Base-by-base conservation (phyloP, 176 grass and related monocot species). In the Guadua angustifolia region DNA sequence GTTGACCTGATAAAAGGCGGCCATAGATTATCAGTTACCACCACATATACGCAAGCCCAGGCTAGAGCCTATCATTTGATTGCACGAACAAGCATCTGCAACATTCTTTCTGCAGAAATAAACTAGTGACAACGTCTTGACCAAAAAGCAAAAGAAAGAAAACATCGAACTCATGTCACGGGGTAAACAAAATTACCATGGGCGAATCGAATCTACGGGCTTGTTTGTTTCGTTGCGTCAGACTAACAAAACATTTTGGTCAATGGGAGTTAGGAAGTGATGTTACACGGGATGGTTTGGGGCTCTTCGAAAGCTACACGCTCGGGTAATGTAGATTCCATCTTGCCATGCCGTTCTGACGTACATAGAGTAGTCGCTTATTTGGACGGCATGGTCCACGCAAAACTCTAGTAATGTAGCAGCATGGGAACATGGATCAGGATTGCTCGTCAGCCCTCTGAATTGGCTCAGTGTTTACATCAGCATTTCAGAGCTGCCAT, bases 41-140 rank as follows among this genome's bases (percentile, higher is more conserved):
- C 77, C 56, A 38, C 26, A 66, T 49, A n/a, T 65, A 89, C 83
- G 78, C 72, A 82, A 86, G 57, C 50, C 40, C 80, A n/a, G 18
- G 35, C 58, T 10, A n/a, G 69, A 58, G 21, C 43, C 32, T 74
- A 38, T 74, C 25, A 39, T 55, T 80, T 47, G 87, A 75, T 61
- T 32, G 40, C 50, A 72, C 7, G 59, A 74, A 25, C 42, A 62
- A 52, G 32, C 32, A 18, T 60, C 38, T 42, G 9, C n/a, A 42
- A 24, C 11, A 40, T 51, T 49, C 16, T 12, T 51, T 51, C 62
- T 8, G 0, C 16, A 14, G 38, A 29, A 44, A 36, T 8, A 53
- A 55, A 55, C 18, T 3, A 21, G 52, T 0, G 52, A 21, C 52
- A 55, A 3, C 52, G 19, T 8, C 6, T 8, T 55, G 52, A 55